These are phyloP conservation scores for Fusarium proliferatum DNA, from an alignment of 2,329 filamentous ascomycete genomes.

Conservation along the genomic window DNA sequence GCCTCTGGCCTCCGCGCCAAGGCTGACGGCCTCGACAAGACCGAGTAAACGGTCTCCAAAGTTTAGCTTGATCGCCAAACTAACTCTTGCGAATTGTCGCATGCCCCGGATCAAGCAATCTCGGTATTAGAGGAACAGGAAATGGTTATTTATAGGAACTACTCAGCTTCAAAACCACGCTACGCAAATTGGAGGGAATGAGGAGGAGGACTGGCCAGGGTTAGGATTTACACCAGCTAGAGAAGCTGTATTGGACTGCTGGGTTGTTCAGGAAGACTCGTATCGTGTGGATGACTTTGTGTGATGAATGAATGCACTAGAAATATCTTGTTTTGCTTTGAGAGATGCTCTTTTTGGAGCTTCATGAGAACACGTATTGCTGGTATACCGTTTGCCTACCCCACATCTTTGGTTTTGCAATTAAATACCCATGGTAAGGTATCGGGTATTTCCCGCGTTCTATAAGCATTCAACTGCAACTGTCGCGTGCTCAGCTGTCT, in stretches of 20 bases:
- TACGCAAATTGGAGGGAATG: constrained; percentile 16
- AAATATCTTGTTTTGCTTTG: constrained; percentile 33
- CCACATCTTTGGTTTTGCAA: constrained; percentile 25
- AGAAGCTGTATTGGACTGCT: constrained; percentile 17
- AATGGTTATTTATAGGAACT: constrained; percentile 23
- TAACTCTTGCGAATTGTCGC: constrained; percentile 33
- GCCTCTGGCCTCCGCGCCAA: constrained; percentile 89
- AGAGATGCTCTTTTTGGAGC: constrained; percentile 41
- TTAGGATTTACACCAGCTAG: constrained; percentile 13
- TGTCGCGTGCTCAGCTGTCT: constrained; percentile 17
- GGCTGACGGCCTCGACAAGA: constrained; percentile 80
- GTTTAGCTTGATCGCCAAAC: constrained; percentile 44
- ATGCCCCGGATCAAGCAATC: constrained; percentile 40
- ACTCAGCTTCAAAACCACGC: constrained; percentile 19
- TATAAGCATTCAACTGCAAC: neutral
- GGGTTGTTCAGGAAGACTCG: constrained; percentile 23
- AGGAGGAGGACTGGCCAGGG: constrained; percentile 21
- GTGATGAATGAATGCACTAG: constrained; percentile 41
- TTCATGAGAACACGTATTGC: constrained; percentile 45
- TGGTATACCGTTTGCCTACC: constrained; percentile 28
- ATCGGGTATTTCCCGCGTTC: neutral
- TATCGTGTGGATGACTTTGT: constrained; percentile 35
- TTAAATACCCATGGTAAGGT: neutral
- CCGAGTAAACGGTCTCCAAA: constrained; percentile 62
- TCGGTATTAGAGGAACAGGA: constrained; percentile 33